Evolutionary conservation across 2,329 filamentous ascomycete species (phyloP).

Genomic region (Pezicula radicicola): DNA sequence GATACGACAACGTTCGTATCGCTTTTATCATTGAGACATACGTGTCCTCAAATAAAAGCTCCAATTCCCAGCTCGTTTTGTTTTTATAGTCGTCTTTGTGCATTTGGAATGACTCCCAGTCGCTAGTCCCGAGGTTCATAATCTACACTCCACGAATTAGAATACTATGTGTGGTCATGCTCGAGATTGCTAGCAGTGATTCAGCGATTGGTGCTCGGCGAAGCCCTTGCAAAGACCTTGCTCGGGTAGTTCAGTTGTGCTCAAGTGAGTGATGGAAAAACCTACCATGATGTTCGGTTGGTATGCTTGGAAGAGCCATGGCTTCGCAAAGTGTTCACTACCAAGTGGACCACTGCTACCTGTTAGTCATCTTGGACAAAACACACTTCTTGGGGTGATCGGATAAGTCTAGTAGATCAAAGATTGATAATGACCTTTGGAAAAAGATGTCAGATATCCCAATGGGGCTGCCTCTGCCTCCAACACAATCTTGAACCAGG

Average conservation of each 20-base stretch:
- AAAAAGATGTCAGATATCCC: constrained; percentile 25
- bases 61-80: constrained; percentile 25
- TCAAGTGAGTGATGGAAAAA: neutral
- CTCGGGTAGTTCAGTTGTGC: no score
- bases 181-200: neutral
- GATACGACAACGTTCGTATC: constrained; percentile 26
- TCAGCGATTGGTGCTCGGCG: no score
- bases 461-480: constrained; percentile 24
- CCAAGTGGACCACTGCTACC: constrained; percentile 22
- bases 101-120: constrained; percentile 27
- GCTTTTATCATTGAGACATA: constrained; percentile 32
- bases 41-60: constrained; percentile 27
- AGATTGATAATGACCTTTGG: constrained; percentile 15
- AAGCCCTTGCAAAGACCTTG: no score
- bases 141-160: constrained; percentile 18
- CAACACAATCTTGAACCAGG: constrained; percentile 28
- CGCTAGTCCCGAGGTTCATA: constrained; percentile 29
- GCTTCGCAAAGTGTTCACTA: constrained; percentile 26
- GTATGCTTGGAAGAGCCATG: constrained; percentile 33
- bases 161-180: neutral
- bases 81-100: constrained; percentile 26
- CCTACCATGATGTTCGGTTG: constrained; percentile 31
- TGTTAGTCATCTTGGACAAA: neutral
- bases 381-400: no score
- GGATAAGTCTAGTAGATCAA: neutral